Evolutionary conservation across 352 stramenopile genomes (phyloP), one percentile per base, ranked within the genome.

Genomic region (Phytophthora brassicae): DNA sequence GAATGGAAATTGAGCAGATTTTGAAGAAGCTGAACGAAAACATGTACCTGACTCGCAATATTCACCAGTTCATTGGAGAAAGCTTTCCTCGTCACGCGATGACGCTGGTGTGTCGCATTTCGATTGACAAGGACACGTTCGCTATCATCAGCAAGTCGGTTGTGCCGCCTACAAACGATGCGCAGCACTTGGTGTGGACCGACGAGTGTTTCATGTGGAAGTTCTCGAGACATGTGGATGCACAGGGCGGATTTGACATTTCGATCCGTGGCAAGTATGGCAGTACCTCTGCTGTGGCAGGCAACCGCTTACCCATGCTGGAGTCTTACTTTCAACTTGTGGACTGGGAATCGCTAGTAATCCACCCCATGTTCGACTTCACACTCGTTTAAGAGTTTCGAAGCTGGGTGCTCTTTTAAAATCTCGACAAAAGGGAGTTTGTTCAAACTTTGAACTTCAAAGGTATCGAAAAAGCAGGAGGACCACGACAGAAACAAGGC

Each of bases 171-270:
- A 86, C 82, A 23, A 89, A 88, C 66, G 84, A 94, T 44, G 84
- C 82, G 22, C 84, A 94, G 71, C 82, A 94, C 62, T 64, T 94
- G 43, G 84, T 94, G n/a, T 94, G 84, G 84, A 94, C 84, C 7
- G 84, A 94, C 58, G 84, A 94, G 76, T 92, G 80, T 57, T 92
- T 74, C 65, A 90, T 94, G 81, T 92, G 82, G 80, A 88, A 89
- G 47, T 94, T 92, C 68, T 72, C 70, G 45, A 74, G 80, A 13
- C 77, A 70, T 12, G 41, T 70, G 50, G 80, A 88, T 56, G 64
- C 68, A 17, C 70, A 79, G 29, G 73, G 81, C 4, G 84, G 84
- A 36, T 94, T 94, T 50, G 78, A 89, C 33, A 68, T 92, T 17
- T 89, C 82, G 38, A 85, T 92, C 39, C 74, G 79, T 13, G 84